Base-by-base conservation (phyloP, 768 basidiomycete species). In the Lactarius tabidus region DNA sequence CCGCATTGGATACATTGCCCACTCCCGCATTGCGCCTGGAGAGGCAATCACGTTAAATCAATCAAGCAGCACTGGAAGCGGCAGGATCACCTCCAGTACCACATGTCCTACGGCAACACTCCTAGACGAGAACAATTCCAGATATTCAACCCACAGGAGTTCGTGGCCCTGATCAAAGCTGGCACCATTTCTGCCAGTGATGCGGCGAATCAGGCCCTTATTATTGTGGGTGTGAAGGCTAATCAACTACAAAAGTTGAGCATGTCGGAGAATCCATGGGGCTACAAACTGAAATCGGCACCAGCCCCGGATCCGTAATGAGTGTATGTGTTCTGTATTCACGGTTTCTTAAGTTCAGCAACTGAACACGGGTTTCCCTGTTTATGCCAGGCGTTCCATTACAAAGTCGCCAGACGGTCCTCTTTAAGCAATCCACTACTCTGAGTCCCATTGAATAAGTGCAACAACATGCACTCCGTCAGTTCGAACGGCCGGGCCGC, bases 141-240 rank as follows among this genome's bases (percentile, higher is more conserved):
- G 23, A 64, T 64, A 33, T 64, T 53, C 33, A 12, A 64, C 33
- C 23, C 29, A 2, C 33, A 55, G 39, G 57, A 52, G 3, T 54
- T 54, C 29, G 17, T n/a, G 17, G 20, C 31, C 2, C 29, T 31
- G 31, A 33, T 33, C 29, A 54, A 20, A 9, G 31, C 20, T 1
- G 28, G 23, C 53, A 10, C 7, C 18, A 6, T 26, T 14, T 12
- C 6, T 51, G 6, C 3, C 18, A 0, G 7, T 15, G 26, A 15
- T 28, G 48, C 7, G 48, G 14, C 3, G 23, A 6, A 17, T n/a
- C 1, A 10, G 6, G 51, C 52, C 26, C 14, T 8, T 1, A 12
- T 6, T 20, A n/a, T 4, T 6, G 48, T 51, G 6, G 2, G 12
- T 26, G 6, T 14, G 26, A 51, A 14, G 26, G 48, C 23, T 6